Conservation (phyloP, 2,329 filamentous ascomycete species). For the Cordyceps javanica region DNA sequence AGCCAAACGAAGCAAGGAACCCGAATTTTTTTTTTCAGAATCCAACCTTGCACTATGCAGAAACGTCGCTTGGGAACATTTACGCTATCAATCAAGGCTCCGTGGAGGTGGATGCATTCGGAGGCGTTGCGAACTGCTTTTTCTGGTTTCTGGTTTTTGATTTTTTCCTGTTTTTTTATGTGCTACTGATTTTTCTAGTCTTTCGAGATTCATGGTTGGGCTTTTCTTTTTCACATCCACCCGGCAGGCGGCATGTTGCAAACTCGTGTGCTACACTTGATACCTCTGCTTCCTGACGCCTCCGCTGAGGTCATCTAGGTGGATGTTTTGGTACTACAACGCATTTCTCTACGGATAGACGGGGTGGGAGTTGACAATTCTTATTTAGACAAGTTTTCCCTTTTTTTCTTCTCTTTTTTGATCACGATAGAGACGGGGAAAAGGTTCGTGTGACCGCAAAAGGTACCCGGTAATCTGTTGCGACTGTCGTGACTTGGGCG, state of each 20-base stretch:
- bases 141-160: constrained; percentile 18
- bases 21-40: no score
- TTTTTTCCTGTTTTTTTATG: constrained; percentile 21
- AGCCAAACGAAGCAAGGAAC: background rate
- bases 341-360: constrained; percentile 20
- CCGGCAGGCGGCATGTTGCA: constrained; percentile 12
- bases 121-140: constrained; percentile 28
- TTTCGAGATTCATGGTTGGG: constrained; percentile 12
- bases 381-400: constrained; percentile 22
- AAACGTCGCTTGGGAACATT: constrained; percentile 1
- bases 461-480: constrained; percentile 11
- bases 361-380: constrained; percentile 22
- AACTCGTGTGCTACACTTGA: constrained; percentile 7
- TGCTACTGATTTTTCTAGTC: constrained; percentile 19
- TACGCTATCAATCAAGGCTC: constrained; percentile 17
- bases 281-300: background rate
- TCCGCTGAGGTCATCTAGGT: constrained; percentile 3
- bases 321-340: constrained; percentile 14
- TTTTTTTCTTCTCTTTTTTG: constrained; percentile 12
- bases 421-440: constrained; percentile 21
- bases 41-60: background rate
- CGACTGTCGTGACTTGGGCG: constrained; percentile 9
- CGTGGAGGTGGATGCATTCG: constrained; percentile 30
- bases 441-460: constrained; percentile 7
- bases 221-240: constrained; percentile 17